phyloP scores from a whole-genome alignment of 2,329 filamentous ascomycete species.

The Apiospora malaysiana region DNA sequence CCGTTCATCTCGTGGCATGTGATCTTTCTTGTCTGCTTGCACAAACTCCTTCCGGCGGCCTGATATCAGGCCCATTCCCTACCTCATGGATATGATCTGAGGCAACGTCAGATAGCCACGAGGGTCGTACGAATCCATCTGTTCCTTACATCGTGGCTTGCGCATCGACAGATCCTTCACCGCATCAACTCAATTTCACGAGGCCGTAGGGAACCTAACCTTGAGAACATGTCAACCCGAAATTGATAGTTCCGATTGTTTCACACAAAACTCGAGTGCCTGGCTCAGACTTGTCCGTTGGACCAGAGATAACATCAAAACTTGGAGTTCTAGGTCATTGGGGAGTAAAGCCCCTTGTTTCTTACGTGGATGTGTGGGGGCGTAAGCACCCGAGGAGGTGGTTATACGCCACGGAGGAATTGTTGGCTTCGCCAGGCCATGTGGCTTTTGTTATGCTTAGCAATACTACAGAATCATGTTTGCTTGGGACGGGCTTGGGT shows the following conservation, averaged over 20 bases:
- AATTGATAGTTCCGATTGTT: neutral
- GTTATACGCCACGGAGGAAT: neutral
- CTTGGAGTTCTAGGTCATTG: neutral
- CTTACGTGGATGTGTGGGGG: neutral
- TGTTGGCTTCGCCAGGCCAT: neutral
- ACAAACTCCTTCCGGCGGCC: neutral
- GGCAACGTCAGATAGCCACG: neutral
- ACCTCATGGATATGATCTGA: neutral
- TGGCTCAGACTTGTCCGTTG: neutral
- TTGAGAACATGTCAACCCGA: neutral
- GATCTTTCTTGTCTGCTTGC: neutral
- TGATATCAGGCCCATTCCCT: neutral
- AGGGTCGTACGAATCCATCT: neutral
- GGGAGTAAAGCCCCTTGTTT: neutral
- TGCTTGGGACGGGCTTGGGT: neutral
- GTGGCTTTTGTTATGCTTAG: neutral
- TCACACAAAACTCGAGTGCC: neutral
- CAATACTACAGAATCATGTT: neutral
- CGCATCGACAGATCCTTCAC: neutral
- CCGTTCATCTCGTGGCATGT: neutral
- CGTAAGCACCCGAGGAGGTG: neutral
- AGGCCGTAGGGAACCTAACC: neutral
- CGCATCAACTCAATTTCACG: neutral
- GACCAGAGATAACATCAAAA: neutral
- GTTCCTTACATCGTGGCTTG: constrained; percentile 17